Base-by-base conservation (phyloP, 2,329 filamentous ascomycete species). In the Colletotrichum sp. region DNA sequence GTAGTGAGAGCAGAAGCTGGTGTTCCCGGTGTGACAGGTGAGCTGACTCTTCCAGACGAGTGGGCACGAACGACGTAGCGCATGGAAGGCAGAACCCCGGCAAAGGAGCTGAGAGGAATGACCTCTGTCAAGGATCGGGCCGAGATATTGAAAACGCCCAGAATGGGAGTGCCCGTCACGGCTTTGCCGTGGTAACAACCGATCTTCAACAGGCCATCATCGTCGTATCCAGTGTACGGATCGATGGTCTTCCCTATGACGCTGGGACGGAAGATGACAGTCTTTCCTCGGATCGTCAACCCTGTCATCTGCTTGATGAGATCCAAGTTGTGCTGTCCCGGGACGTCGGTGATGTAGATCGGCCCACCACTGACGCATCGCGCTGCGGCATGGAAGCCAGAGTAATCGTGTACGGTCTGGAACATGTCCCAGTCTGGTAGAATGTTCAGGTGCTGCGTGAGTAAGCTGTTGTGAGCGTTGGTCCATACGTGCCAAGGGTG, bases 401-500 rank as follows among this genome's bases (percentile, higher is more conserved):
- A 94, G 83, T 95, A 98, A 28, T 89, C 86, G 76, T 92, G 90
- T 3, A 86, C 85, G 1, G 92, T 93, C 79, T 93, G 92, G 81
- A 93, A 93, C 92, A 93, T 93, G 79, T 93, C 92, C 91, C 92
- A 93, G 83, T 98, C 96, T 0, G 97, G 96, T 1, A 99, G 85
- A 1, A 95, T 91, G 79, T 98, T 98, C 36, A 99, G 88, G 81
- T 97, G 93, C 77, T 95, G 93, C 3, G 94, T 96, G 16, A 99
- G 88, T 1, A 99, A 88, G 36, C 92, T 90, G 82, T 98, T 98
- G 84, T 98, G 95, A 0, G 96, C 96, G 82, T 99, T 99, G 78
- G 94, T 92, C 88, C 98, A 99, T 44, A 99, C 90, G 83, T 99
- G 97, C 96, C 97, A 99, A 0, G 96, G 92, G 77, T 99, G 97